A percentile compares a stretch with the other conserved stretches of the same genome.
These are phyloP conservation scores for Zymoseptoria crescenta DNA, from an alignment of 2,329 filamentous ascomycete genomes.

Conservation along the genomic window DNA sequence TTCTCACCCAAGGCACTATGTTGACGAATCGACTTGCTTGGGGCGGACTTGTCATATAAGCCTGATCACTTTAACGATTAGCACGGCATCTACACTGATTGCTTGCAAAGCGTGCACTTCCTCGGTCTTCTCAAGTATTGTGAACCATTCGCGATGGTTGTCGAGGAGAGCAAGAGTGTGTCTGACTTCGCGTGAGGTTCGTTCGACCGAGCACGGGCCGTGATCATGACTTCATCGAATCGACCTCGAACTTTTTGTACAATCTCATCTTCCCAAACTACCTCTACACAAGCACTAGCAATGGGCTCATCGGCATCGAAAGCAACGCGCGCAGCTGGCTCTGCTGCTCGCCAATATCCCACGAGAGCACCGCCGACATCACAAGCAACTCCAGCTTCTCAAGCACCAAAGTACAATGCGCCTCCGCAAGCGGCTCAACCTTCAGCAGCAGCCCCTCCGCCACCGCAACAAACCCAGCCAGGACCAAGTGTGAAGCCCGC, in stretches of 20 bases:
- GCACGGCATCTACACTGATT: no score
- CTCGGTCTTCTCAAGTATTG: not conserved
- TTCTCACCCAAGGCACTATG: not conserved
- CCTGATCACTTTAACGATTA: not conserved
- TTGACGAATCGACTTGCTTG: not conserved
- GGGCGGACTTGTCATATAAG: not conserved
- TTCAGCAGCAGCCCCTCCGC: constrained; percentile 14
- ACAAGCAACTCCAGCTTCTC: constrained; percentile 14
- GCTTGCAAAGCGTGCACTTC: not conserved
- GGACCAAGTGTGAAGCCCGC: constrained; percentile 37
- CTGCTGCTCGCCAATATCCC: constrained; percentile 49
- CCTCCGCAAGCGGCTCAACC: constrained; percentile 9
- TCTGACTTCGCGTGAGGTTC: not conserved
- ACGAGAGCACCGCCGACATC: constrained; percentile 30
- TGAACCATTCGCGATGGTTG: not conserved
- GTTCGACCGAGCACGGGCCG: not conserved
- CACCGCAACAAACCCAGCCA: constrained; percentile 25
- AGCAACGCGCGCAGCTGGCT: constrained; percentile 43
- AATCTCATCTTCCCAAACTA: not conserved
- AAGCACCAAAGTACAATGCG: constrained; percentile 24
- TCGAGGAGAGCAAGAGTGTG: not conserved
- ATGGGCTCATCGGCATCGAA: constrained; percentile 57
- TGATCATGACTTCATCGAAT: constrained; percentile 1
- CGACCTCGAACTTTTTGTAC: not conserved
- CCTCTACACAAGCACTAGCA: not conserved